These are phyloP conservation scores for Cephalotrichum gorgonifer DNA, from an alignment of 2,329 filamentous ascomycete species.

Conservation along the genomic window DNA sequence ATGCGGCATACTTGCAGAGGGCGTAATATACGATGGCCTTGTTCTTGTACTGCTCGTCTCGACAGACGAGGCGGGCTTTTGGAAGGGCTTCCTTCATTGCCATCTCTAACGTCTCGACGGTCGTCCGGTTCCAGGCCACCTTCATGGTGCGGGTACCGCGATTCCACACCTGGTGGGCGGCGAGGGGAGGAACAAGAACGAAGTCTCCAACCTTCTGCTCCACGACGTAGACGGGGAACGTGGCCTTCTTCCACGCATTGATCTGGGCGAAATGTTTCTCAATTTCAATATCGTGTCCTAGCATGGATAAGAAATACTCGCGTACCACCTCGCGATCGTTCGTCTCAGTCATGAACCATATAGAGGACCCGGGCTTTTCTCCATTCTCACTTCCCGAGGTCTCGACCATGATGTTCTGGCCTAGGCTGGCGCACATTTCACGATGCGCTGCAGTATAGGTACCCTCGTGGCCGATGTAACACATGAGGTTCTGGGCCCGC, in stretches of 20 bases:
- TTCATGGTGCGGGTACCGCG: conserved; percentile 93
- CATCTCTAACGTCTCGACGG: conserved; percentile 78
- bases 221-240: conserved; percentile 85
- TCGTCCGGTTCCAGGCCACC: conserved; percentile 94
- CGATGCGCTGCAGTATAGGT: conserved; percentile 92
- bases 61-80: conserved; percentile 80
- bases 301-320: conserved; percentile 85
- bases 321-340: conserved; percentile 84
- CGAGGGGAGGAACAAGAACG: conserved; percentile 83
- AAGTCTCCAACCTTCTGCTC: conserved; percentile 88
- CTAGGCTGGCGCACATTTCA: conserved; percentile 94
- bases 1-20: conserved; percentile 64
- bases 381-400: conserved; percentile 64
- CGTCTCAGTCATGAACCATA: conserved; percentile 98
- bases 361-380: conserved; percentile 75
- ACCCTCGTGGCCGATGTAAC: conserved; percentile 93
- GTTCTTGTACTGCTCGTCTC: conserved; percentile 98
- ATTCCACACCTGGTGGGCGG: conserved; percentile 98
- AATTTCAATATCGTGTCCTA: conserved; percentile 94
- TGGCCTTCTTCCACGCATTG: conserved; percentile 89
- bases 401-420: conserved; percentile 98
- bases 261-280: conserved; percentile 95
- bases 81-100: conserved; percentile 81
- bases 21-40: conserved; percentile 92
- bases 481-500: conserved; percentile 95